Evolutionary conservation across 495 filamentous ascomycete species (phyloP).

Genomic region (Aspergillus affinis): DNA sequence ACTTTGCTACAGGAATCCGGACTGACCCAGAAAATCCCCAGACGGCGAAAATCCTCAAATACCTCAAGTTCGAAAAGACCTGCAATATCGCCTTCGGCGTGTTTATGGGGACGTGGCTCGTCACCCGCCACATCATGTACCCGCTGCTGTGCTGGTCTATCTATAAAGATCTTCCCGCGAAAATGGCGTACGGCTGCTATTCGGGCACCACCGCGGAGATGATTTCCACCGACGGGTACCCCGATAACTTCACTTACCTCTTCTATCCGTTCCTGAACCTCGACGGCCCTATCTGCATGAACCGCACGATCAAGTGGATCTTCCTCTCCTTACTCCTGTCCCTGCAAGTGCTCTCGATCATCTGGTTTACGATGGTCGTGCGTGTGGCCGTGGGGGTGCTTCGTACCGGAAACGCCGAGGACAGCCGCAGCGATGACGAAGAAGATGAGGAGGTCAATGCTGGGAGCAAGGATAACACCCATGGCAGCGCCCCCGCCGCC

Average conservation of each 20-base stretch:
- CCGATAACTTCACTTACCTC: conserved; percentile 58
- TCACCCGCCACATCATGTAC: conserved; percentile 81
- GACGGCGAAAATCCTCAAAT: conserved; percentile 95
- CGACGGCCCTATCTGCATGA: conserved; percentile 74
- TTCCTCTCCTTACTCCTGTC: conserved; percentile 76
- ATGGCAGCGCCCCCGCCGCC: conserved; percentile 20
- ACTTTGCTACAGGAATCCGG: background rate
- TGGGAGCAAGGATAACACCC: conserved; percentile 31
- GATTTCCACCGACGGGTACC: conserved; percentile 54
- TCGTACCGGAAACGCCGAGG: conserved; percentile 75
- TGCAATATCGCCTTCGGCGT: conserved; percentile 85
- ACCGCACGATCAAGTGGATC: conserved; percentile 63
- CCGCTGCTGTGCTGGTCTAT: conserved; percentile 75
- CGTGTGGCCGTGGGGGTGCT: conserved; percentile 75
- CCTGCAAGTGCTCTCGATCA: conserved; percentile 75
- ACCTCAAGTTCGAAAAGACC: conserved; percentile 67
- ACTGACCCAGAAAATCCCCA: conserved; percentile 33
- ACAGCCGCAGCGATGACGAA: conserved; percentile 81
- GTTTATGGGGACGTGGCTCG: conserved; percentile 84
- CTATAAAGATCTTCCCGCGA: conserved; percentile 62
- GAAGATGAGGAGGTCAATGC: conserved; percentile 58
- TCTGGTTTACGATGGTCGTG: conserved; percentile 90
- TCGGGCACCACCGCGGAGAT: conserved; percentile 53
- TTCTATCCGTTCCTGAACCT: conserved; percentile 68
- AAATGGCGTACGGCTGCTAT: conserved; percentile 73